These are phyloP conservation scores for Chytriomyces hyalinus DNA, from an alignment of 192 early-diverging fungal genomes.

Conservation along the genomic window DNA sequence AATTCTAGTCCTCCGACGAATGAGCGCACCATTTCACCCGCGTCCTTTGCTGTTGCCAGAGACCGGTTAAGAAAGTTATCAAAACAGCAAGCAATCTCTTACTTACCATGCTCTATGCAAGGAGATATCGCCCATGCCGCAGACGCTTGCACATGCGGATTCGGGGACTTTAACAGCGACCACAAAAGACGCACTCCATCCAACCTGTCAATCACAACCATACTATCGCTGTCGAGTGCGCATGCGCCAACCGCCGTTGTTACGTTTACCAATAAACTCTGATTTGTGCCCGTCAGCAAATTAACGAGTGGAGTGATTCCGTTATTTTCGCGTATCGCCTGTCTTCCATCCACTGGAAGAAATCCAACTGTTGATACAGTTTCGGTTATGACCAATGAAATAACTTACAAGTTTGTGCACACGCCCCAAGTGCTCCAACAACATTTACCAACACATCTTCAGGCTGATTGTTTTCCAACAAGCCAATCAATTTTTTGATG, in stretches of 20 bases:
- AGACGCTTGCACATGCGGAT: slow-evolving; percentile 64
- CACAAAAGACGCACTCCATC: slow-evolving; percentile 69
- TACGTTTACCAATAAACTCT: slow-evolving; percentile 64
- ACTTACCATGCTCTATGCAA: slow-evolving; percentile 70
- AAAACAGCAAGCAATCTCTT: background rate
- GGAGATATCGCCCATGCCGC: slow-evolving; percentile 73
- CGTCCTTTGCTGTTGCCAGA: slow-evolving; percentile 61
- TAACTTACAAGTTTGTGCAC: slow-evolving; percentile 62
- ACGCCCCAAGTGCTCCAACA: slow-evolving; percentile 67
- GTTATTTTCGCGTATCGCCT: slow-evolving; percentile 60
- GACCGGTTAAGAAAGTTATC: background rate
- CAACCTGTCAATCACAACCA: slow-evolving; percentile 67
- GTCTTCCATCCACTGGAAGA: slow-evolving; percentile 60
- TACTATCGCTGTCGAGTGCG: slow-evolving; percentile 65
- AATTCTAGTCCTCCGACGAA: slow-evolving; percentile 72
- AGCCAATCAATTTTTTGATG: slow-evolving; percentile 68
- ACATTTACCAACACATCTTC: slow-evolving; percentile 73
- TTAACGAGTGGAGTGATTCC: slow-evolving; percentile 68
- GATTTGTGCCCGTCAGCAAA: slow-evolving; percentile 67
- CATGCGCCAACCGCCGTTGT: slow-evolving; percentile 67
- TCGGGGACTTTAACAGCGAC: slow-evolving; percentile 68
- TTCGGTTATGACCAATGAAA: background rate
- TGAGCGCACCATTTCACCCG: slow-evolving; percentile 72
- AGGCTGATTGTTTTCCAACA: slow-evolving; percentile 69
- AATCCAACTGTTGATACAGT: background rate